Conservation (phyloP, 805 yeast species). For the Candida boleticola region DNA sequence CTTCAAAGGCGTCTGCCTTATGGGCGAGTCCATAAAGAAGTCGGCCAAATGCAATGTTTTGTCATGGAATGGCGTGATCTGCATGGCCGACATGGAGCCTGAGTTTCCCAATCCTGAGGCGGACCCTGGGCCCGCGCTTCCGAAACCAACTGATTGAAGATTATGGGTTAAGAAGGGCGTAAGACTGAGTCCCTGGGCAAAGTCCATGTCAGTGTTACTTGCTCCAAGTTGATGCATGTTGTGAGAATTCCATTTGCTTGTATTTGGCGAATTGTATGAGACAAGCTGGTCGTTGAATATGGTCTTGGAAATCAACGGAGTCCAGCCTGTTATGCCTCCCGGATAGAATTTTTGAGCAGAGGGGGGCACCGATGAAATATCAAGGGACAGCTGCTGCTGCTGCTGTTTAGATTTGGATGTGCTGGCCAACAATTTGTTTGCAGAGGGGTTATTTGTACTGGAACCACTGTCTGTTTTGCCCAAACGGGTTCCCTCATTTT, state of each 20-base stretch:
- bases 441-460: neutral
- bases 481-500: neutral
- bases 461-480: neutral
- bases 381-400: neutral
- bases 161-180: constrained; percentile 43
- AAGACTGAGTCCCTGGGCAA: constrained; percentile 33
- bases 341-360: constrained; percentile 21
- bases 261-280: constrained; percentile 34
- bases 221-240: neutral
- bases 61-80: constrained; percentile 44
- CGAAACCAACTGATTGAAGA: constrained; percentile 12
- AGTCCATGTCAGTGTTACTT: constrained; percentile 8
- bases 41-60: constrained; percentile 40
- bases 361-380: constrained; percentile 6
- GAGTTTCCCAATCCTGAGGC: constrained; percentile 11
- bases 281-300: constrained; percentile 32
- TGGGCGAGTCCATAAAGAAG: constrained; percentile 46
- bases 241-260: constrained; percentile 14
- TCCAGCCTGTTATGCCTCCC: constrained; percentile 36
- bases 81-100: neutral
- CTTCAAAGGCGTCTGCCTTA: constrained; percentile 32
- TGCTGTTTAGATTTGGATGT: neutral
- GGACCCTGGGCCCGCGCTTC: neutral
- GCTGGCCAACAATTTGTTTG: neutral
- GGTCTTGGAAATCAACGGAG: constrained; percentile 41